Evolutionary conservation across 2,329 filamentous ascomycete species (phyloP).

Genomic region (Chaetomiaceae sp.): DNA sequence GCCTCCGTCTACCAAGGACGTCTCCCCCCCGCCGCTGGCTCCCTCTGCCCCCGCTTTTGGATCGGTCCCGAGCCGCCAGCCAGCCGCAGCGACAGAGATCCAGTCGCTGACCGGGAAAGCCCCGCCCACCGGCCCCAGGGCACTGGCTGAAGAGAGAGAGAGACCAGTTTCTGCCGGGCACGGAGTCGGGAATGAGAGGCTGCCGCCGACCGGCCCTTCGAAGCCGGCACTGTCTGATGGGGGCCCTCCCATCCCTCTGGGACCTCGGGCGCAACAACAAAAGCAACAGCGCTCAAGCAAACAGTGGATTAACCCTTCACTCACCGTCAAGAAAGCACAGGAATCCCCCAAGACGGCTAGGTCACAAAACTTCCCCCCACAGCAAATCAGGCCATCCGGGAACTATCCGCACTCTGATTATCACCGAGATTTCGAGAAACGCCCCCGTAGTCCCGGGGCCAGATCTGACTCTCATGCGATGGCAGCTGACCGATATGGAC

Average conservation of each 20-base stretch:
- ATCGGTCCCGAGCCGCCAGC: slow-evolving; percentile 46
- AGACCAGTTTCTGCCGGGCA: slow-evolving; percentile 43
- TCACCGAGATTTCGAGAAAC: slow-evolving; percentile 38
- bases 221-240: slow-evolving; percentile 41
- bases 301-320: slow-evolving; percentile 54
- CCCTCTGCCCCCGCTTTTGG: slow-evolving; percentile 56
- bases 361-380: slow-evolving; percentile 45
- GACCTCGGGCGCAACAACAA: slow-evolving; percentile 48
- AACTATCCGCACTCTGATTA: slow-evolving; percentile 36
- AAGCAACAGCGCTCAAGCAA: slow-evolving; percentile 50
- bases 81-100: slow-evolving; percentile 33
- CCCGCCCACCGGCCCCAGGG: slow-evolving; percentile 50
- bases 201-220: slow-evolving; percentile 38
- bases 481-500: slow-evolving; percentile 32
- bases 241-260: slow-evolving; percentile 47
- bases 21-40: slow-evolving; percentile 53
- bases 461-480: slow-evolving; percentile 40
- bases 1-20: slow-evolving; percentile 43
- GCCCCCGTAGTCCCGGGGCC: slow-evolving; percentile 50
- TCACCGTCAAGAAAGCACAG: slow-evolving; percentile 41
- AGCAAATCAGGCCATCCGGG: slow-evolving; percentile 34
- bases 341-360: slow-evolving; percentile 50
- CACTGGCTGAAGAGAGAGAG: slow-evolving; percentile 48
- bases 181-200: slow-evolving; percentile 33
- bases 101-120: slow-evolving; percentile 40